Base-by-base conservation (phyloP, 2,329 filamentous ascomycete species). In the Hansfordia pulvinata region DNA sequence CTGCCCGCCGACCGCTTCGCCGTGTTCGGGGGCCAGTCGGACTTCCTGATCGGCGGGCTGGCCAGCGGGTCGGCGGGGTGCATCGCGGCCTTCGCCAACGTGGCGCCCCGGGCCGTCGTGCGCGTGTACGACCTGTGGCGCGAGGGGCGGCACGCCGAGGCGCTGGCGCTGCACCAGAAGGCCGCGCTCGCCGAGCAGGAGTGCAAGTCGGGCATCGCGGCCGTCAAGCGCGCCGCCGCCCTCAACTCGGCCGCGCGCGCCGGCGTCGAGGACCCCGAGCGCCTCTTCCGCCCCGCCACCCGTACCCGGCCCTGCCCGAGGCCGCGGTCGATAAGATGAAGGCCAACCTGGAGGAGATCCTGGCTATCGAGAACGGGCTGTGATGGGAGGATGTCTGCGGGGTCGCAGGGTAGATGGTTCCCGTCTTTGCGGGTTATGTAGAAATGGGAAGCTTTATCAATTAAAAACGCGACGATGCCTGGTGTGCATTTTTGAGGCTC, bases 1-100 rank as follows among this genome's bases (percentile, higher is more conserved):
- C 52, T 78, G 31, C 47, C 60, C 0, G 48, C 62, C 0, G 57
- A 65, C 3, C 47, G 60, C 8, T 85, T 85, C 42, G 67, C 75
- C 2, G 67, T 72, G 1, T 83, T 71, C 40, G 77, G 76, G 1
- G 80, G 80, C 1, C 77, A 84, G 52, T 71, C 69, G 2, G 79
- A 85, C 41, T 84, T 80, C 46, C 49, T 84, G 14, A 53, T 78
- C 25, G 69, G 68, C 3, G 69, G 66, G 1, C 46, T 78, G 18
- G 59, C 60, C 2, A 62, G 64, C 6, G 72, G 73, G 10, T 66
- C 62, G 17, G 59, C 62, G 3, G 73, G 74, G 8, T 69, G 62
- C 35, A 69, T 78, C 26, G 68, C 71, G 0, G 72, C 69, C 3
- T 66, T 76, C 34, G 73, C 60, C 15, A 77, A 78, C 35, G 52